Conservation (phyloP, 805 yeast species). For the Spathaspora arborariae region DNA sequence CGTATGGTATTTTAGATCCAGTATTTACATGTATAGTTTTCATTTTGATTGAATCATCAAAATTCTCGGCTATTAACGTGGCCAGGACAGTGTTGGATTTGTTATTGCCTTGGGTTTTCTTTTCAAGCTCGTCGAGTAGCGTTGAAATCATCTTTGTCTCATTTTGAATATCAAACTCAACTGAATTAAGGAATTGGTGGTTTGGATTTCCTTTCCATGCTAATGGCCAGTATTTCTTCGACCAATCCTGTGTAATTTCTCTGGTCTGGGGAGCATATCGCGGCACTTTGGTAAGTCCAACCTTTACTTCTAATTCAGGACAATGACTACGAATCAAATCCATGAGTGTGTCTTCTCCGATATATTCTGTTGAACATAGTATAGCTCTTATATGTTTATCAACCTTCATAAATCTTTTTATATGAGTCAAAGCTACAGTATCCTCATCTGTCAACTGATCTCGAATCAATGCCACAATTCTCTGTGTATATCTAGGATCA, state of each 20-base stretch:
- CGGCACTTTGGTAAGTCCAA: conserved; percentile 45
- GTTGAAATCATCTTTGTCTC: conserved; percentile 28
- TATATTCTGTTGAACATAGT: conserved; percentile 41
- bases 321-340: neutral
- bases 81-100: conserved; percentile 2
- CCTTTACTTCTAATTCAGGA: conserved; percentile 9
- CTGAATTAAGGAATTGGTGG: conserved; percentile 61
- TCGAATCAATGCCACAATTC: conserved; percentile 22
- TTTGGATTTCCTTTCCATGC: conserved; percentile 93
- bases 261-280: conserved; percentile 63
- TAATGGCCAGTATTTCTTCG: conserved; percentile 73
- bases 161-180: conserved; percentile 43
- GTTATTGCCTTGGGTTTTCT: neutral
- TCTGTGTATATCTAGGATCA: conserved; percentile 30
- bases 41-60: neutral
- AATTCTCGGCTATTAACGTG: conserved; percentile 5
- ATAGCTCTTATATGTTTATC: conserved; percentile 32
- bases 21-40: conserved; percentile 1
- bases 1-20: conserved; percentile 42
- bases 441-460: conserved; percentile 26
- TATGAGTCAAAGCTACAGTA: conserved; percentile 29
- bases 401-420: conserved; percentile 53
- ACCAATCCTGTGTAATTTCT: conserved; percentile 66
- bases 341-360: conserved; percentile 12
- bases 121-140: conserved; percentile 8